These are phyloP conservation scores for Colletotrichum liaoningense DNA, from an alignment of 2,329 filamentous ascomycete genomes.

Conservation along the genomic window DNA sequence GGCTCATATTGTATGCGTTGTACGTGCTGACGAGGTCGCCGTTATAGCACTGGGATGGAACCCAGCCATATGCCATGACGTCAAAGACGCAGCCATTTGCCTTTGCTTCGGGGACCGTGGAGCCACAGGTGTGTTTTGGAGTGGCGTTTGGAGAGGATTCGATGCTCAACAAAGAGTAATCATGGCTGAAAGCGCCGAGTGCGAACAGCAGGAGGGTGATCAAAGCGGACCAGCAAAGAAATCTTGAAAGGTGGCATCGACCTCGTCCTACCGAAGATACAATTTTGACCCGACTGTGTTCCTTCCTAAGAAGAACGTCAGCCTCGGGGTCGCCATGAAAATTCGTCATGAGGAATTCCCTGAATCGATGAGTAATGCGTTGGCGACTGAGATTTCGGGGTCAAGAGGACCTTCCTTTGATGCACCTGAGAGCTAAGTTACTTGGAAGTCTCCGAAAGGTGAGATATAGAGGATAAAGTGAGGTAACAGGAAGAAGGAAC, in stretches of 20 bases:
- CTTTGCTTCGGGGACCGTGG: neutral
- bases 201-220: neutral
- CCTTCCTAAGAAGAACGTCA: neutral
- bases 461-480: neutral
- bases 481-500: neutral
- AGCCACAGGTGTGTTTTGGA: neutral
- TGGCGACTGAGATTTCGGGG: neutral
- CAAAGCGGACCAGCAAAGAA: neutral
- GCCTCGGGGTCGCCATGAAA: neutral
- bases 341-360: neutral
- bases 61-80: neutral
- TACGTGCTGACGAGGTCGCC: neutral
- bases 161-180: neutral
- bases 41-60: neutral
- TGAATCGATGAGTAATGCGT: neutral
- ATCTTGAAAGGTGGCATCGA: neutral
- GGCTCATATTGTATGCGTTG: neutral
- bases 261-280: neutral
- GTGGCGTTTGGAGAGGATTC: neutral
- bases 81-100: neutral
- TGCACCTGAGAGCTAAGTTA: no score
- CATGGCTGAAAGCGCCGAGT: neutral
- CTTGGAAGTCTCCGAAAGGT: no score
- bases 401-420: no score
- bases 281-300: neutral